Evolutionary conservation across 148 eudicot species (phyloP).

Genomic region (Camellia granthamiana): DNA sequence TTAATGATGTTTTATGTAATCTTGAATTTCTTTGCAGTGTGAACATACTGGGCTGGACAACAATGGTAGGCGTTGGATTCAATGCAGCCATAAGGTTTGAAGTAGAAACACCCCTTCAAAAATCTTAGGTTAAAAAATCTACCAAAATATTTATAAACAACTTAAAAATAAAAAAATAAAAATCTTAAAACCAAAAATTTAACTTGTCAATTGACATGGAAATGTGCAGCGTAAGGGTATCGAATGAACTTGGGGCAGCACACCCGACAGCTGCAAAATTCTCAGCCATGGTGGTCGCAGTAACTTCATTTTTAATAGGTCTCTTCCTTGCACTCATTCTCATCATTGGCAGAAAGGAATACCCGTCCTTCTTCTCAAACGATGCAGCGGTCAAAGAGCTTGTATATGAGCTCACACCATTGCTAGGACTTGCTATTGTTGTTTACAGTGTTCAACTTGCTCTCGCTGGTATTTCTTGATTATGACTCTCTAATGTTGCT

Average conservation of each 20-base stretch:
- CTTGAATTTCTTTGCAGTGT: not conserved
- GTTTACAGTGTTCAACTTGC: not conserved
- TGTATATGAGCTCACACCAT: not conserved
- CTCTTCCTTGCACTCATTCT: not conserved
- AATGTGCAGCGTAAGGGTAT: conserved; percentile 33
- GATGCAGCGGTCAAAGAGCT: not conserved
- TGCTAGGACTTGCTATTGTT: not conserved
- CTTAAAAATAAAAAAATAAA: not conserved
- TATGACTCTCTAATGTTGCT: no score
- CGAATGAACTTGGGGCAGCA: conserved; percentile 34
- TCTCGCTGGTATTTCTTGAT: not conserved
- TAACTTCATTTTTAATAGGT: conserved; percentile 24
- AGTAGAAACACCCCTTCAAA: not conserved
- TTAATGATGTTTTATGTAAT: no score
- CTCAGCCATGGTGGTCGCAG: conserved; percentile 23
- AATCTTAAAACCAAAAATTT: not conserved
- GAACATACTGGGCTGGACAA: not conserved
- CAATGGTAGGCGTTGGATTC: not conserved
- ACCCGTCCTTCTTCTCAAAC: not conserved
- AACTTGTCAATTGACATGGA: not conserved
- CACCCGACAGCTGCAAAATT: conserved; percentile 38
- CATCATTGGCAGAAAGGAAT: not conserved
- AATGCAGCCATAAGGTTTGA: not conserved
- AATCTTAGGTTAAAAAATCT: no score
- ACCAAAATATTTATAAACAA: not conserved